These are phyloP conservation scores for Fistulina hepatica DNA, from an alignment of 1,284 basidiomycete genomes.

Conservation along the genomic window DNA sequence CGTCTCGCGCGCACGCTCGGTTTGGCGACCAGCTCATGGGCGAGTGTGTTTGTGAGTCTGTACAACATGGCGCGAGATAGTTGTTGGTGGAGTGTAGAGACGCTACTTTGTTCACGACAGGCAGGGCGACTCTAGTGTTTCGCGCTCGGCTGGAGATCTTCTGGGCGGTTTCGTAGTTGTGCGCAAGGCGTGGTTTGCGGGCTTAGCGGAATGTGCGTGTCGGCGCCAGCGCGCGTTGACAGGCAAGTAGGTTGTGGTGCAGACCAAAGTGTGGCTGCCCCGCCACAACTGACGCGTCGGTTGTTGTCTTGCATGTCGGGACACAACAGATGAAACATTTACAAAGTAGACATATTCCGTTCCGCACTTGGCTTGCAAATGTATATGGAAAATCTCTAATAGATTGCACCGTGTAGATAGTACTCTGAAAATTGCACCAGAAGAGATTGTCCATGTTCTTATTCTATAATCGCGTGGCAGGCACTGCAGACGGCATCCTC, in stretches of 20 bases:
- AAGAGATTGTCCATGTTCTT: background rate
- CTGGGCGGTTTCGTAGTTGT: background rate
- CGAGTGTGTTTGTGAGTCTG: constrained; percentile 5
- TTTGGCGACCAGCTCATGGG: no score
- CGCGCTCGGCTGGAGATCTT: background rate
- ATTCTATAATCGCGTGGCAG: background rate
- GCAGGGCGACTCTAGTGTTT: constrained; percentile 7
- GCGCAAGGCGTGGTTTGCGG: background rate
- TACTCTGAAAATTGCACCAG: background rate
- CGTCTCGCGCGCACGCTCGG: no score
- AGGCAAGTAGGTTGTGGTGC: background rate
- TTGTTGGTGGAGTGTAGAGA: no score
- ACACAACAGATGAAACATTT: background rate
- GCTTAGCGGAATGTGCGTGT: background rate
- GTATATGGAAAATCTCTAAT: no score
- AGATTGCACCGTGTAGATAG: no score
- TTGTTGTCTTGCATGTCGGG: no score
- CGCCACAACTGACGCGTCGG: no score
- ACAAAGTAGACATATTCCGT: background rate
- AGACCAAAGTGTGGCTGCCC: no score
- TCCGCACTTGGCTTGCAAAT: background rate
- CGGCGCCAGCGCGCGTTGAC: background rate
- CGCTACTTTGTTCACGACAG: no score
- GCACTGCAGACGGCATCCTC: background rate
- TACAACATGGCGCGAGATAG: background rate